Base-by-base conservation (phyloP, 2,329 filamentous ascomycete genomes). In the Colletotrichum cordylinicola region DNA sequence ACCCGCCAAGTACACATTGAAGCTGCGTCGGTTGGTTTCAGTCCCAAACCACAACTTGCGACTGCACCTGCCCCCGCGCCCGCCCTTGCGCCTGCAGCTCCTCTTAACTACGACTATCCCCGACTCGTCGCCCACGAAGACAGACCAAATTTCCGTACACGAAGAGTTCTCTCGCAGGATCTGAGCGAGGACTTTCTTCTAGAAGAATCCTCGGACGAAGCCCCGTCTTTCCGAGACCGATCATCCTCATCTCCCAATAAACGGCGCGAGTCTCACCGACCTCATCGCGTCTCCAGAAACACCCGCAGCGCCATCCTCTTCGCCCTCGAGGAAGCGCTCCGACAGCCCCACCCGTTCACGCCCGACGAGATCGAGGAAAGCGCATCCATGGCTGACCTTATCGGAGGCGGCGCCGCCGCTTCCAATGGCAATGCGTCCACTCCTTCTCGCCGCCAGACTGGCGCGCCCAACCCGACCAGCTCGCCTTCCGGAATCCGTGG, bases 241-340 rank as follows among this genome's bases (percentile, higher is more conserved):
- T 77, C 76, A 65, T 80, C 81, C 70, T 79, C 80, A 67, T 80
- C 82, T 76, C 83, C 82, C 76, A 80, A 81, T 37, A 80, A 81
- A 77, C 76, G 80, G 70, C 79, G 84, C 71, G 82, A 79, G 75
- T 81, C 83, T 67, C 83, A 86, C 70, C 84, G 87, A 56, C 88
- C 90, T 77, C 87, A 88, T 77, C 92, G 92, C 81, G 93, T 98
- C 84, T 98, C 96, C 64, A 93, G 92, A 80, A 93, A 94, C 78
- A 98, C 95, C 62, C 94, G 95, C 78, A 95, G 94, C 84, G 96
- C 97, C 48, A 96, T 99, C 83, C 93, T 98, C 80, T 98, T 94
- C 88, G 93, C 96, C 48, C 91, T 98, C 73, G 96, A 98, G 88
- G 95, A 98, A 87, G 95, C 95, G 48, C 90, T 98, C 79, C 94